phyloP scores from a whole-genome alignment of 2,329 filamentous ascomycete genomes.

The Alternaria infectoria region DNA sequence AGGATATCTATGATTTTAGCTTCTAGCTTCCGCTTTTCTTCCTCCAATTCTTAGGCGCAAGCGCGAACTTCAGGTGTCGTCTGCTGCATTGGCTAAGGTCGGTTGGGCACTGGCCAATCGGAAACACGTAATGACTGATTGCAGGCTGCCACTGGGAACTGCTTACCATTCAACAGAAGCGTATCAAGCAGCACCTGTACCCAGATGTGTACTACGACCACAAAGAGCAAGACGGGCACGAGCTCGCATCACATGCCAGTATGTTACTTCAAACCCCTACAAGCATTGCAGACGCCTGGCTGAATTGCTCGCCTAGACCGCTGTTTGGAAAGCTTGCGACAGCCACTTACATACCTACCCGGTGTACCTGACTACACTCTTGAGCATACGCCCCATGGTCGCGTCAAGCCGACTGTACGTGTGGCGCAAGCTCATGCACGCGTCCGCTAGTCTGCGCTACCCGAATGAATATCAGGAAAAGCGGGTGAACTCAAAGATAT shows the following conservation, averaged over 20 bases:
- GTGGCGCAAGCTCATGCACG: not conserved
- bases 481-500: not conserved
- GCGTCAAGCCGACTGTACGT: not conserved
- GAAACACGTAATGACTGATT: not conserved
- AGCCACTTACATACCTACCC: not conserved
- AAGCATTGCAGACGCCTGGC: not conserved
- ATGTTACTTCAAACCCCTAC: not conserved
- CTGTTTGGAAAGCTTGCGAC: not conserved
- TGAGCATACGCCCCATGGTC: not conserved
- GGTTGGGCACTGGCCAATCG: not conserved
- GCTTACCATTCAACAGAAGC: not conserved
- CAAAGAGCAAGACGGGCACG: not conserved
- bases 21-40: not conserved
- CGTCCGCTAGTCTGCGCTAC: not conserved
- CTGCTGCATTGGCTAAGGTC: not conserved
- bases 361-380: not conserved
- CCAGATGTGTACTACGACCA: not conserved
- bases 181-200: not conserved
- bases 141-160: not conserved
- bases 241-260: not conserved
- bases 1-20: not conserved
- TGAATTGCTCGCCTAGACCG: not conserved
- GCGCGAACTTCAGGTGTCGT: not conserved
- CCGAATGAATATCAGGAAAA: not conserved
- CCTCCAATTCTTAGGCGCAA: not conserved